Conservation (phyloP, 1,139 yeast species). For the Yamadazyma membranifaciens region DNA sequence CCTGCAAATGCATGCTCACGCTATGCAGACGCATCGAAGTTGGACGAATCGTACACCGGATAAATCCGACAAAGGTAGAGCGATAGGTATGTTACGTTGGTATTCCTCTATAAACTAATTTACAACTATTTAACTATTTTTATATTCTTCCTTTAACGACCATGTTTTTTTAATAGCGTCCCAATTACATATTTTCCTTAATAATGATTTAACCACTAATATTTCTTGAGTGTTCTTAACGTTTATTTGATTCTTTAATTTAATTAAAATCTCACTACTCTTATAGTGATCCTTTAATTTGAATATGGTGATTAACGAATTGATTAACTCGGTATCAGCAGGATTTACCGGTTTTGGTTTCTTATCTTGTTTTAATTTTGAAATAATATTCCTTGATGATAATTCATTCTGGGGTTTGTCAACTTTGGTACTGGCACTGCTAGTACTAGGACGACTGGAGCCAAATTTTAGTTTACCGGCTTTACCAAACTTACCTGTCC, state of each 20-base stretch:
- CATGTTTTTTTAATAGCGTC: constrained; percentile 56
- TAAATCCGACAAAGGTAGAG: no score
- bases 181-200: constrained; percentile 72
- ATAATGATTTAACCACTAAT: constrained; percentile 62
- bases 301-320: constrained; percentile 34
- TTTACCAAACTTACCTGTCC: constrained; percentile 91
- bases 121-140: no score
- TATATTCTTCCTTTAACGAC: constrained; percentile 22
- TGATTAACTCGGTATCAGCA: constrained; percentile 17
- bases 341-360: background rate
- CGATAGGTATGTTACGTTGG: no score
- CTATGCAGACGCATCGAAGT: no score
- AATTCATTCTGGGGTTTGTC: background rate
- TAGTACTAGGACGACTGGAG: background rate
- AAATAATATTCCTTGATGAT: constrained; percentile 16
- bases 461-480: constrained; percentile 55
- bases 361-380: constrained; percentile 16
- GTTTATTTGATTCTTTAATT: constrained; percentile 31
- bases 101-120: no score
- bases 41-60: no score
- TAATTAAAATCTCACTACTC: constrained; percentile 58
- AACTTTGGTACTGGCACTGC: background rate
- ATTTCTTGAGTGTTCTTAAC: constrained; percentile 57
- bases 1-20: no score
- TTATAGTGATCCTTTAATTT: constrained; percentile 22